Evolutionary conservation across 306 rosid species (phyloP).

Genomic region (Quercus alba): DNA sequence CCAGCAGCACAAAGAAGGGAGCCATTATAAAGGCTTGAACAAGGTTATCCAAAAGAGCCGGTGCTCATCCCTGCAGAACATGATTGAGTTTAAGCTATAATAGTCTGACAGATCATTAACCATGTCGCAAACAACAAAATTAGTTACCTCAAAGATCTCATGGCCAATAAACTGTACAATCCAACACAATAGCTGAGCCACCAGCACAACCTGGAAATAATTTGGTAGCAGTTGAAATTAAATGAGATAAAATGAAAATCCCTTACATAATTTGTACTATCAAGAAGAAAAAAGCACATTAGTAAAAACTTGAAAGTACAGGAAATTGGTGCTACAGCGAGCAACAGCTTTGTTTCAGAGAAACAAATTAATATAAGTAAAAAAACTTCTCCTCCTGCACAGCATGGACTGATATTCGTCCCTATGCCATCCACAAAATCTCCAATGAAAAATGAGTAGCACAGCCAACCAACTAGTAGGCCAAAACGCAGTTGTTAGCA

Average conservation of each 20-base stretch:
- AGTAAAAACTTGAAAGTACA: not conserved
- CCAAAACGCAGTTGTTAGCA: no score
- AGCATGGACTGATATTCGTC: not conserved
- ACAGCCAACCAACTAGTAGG: no score
- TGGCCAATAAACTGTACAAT: conserved; percentile 79
- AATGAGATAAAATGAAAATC: not conserved
- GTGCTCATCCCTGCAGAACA: conserved; percentile 61
- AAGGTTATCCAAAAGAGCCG: conserved; percentile 81
- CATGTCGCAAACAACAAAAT: not conserved
- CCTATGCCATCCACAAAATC: not conserved
- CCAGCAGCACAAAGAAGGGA: conserved; percentile 87
- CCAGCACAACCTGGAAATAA: conserved; percentile 62
- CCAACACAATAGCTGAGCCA: conserved; percentile 76
- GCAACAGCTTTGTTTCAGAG: not conserved
- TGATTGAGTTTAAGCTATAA: not conserved
- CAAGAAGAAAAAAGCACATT: not conserved
- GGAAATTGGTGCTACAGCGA: not conserved
- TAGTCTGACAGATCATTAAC: conserved; percentile 1
- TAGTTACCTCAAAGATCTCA: conserved; percentile 66
- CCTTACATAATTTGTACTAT: not conserved
- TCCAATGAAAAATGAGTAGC: no score
- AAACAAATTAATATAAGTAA: no score
- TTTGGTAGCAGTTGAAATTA: not conserved
- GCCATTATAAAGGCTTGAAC: conserved; percentile 79
- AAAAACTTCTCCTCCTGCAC: no score